Evolutionary conservation across 495 filamentous ascomycete species (phyloP), one percentile per base, ranked within the genome.

Genomic region (Cercophora samala): DNA sequence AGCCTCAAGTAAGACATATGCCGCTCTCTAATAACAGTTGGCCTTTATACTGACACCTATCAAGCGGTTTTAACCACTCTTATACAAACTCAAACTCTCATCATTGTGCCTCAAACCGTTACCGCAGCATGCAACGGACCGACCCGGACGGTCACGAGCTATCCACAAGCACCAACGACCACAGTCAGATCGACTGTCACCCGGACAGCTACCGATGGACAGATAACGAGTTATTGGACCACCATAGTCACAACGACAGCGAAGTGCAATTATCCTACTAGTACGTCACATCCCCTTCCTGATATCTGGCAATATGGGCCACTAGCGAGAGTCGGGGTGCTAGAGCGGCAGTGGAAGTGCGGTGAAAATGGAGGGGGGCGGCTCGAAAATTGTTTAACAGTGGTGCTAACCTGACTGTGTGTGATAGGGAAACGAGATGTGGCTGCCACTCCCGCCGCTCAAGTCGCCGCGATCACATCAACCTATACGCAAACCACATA

Each of bases 401-500:
- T 59, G 63, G 60, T 29, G 46, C 24, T 21, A 18, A 62, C n/a
- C 11, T 8, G 8, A 23, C 26, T 46, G 25, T 42, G n/a, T n/a
- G 25, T 42, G n/a, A 4, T 24, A 62, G 60, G 26, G 23, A 68
- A 68, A 54, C 71, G 73, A 56, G 69, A 73, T 1, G 65, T 67
- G 4, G 69, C 66, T 8, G 68, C 66, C 19, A 67, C 68, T 17
- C 66, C 66, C 18, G 68, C 67, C 51, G 76, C 70, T 8, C 71
- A 75, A 11, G 69, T 77, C 37, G 69, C 72, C 19, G 72, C 74
- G 3, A 74, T 75, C 37, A 80, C 76, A 5, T 75, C 77, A n/a
- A 80, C 80, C 0, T 71, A 74, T 58, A 82, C 78, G 18, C 73
- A 81, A 52, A 80, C 80, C 18, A 82, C 78, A 18, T 75, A 69